These are phyloP conservation scores for Butyriboletus regius DNA, from an alignment of 1,284 basidiomycete genomes.

Conservation along the genomic window DNA sequence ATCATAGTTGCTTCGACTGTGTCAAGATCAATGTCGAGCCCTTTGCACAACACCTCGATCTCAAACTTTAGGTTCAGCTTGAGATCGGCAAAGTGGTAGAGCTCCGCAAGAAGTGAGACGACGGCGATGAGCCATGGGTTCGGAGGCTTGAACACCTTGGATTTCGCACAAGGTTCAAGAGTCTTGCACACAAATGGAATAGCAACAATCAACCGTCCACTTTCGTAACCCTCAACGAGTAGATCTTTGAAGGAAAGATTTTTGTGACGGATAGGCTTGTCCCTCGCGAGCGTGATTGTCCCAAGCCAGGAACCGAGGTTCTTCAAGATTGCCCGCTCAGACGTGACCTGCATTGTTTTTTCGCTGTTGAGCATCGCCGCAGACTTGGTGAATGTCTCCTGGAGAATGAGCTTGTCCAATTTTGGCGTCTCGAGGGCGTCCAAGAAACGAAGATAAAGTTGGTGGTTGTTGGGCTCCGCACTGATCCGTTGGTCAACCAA, in stretches of 20 bases:
- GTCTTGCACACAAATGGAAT: conserved; percentile 99
- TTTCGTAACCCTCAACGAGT: conserved; percentile 91
- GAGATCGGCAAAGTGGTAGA: conserved; percentile 94
- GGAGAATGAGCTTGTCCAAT: conserved; percentile 73
- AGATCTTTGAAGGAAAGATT: conserved; percentile 96
- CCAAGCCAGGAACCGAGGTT: conserved; percentile 96
- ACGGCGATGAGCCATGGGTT: conserved; percentile 99
- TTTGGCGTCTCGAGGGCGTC: conserved; percentile 67
- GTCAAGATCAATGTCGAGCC: conserved; percentile 82
- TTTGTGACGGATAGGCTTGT: conserved; percentile 87
- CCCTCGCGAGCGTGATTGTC: conserved; percentile 82
- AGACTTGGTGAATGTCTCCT: conserved; percentile 90
- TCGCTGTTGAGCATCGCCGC: conserved; percentile 85
- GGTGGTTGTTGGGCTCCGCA: conserved; percentile 95
- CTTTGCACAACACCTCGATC: conserved; percentile 95
- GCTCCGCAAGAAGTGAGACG: conserved; percentile 82
- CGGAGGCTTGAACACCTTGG: conserved; percentile 87
- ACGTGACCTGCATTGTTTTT: conserved; percentile 75
- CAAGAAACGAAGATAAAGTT: conserved; percentile 88
- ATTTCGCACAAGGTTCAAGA: conserved; percentile 82
- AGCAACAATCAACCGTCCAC: conserved; percentile 83
- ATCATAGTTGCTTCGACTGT: conserved; percentile 79
- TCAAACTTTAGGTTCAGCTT: conserved; percentile 98
- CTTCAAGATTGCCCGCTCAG: conserved; percentile 85
- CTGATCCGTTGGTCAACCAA: conserved; percentile 92